Evolutionary conservation across 768 basidiomycete genomes (phyloP).

Genomic region (Psilocybe tampanensis): DNA sequence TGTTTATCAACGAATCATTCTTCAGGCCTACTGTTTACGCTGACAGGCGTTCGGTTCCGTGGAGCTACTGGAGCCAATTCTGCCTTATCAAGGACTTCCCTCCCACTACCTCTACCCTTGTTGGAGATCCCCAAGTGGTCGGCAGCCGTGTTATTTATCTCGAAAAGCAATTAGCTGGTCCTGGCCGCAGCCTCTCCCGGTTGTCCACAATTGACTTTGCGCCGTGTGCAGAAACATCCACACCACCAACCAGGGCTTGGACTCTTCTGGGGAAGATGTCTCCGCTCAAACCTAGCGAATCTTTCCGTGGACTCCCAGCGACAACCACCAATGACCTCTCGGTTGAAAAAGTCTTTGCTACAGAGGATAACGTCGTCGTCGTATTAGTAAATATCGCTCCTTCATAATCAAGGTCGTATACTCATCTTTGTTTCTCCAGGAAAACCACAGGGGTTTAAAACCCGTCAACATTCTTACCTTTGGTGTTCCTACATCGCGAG

Average conservation of each 20-base stretch:
- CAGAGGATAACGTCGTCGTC: constrained; percentile 63
- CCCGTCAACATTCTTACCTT: constrained; percentile 52
- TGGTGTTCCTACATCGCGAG: constrained; percentile 29
- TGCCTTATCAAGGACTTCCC: constrained; percentile 47
- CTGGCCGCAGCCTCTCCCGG: constrained; percentile 25
- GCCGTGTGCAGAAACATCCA: constrained; percentile 38
- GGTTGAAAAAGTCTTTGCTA: constrained; percentile 54
- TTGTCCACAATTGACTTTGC: constrained; percentile 48
- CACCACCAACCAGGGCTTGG: constrained; percentile 37
- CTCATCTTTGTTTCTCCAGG: constrained; percentile 26
- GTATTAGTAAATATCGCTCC: constrained; percentile 45
- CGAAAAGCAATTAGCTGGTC: constrained; percentile 36
- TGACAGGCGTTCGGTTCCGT: constrained; percentile 48
- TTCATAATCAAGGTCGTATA: not conserved
- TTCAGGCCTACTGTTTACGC: constrained; percentile 45
- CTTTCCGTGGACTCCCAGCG: constrained; percentile 42
- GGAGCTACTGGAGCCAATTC: constrained; percentile 58
- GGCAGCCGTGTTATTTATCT: constrained; percentile 51
- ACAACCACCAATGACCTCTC: constrained; percentile 45
- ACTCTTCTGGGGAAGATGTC: constrained; percentile 42
- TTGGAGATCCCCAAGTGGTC: constrained; percentile 43
- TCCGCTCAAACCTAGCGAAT: constrained; percentile 43
- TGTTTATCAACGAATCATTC: constrained; percentile 57
- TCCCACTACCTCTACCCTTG: constrained; percentile 18
- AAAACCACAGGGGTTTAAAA: constrained; percentile 37